Conservation (phyloP, 2,329 filamentous ascomycete genomes). For the Ophiostoma sp. region DNA sequence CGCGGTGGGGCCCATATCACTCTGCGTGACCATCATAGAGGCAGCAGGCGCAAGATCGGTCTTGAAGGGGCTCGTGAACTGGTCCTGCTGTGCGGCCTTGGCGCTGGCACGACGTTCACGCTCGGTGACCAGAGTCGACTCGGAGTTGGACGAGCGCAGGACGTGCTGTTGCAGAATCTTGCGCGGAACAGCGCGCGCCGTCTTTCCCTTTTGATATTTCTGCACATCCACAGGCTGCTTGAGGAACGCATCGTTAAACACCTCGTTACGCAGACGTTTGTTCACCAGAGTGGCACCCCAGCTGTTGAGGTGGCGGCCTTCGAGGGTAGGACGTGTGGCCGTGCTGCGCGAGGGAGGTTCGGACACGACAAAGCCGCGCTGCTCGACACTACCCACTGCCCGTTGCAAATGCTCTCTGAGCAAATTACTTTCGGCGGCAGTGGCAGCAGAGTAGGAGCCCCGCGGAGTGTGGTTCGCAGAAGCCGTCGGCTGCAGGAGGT, state of each 20-base stretch:
- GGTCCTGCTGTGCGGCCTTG: not conserved
- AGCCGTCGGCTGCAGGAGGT: conserved; percentile 66
- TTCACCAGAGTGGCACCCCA: conserved; percentile 96
- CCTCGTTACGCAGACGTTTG: conserved; percentile 81
- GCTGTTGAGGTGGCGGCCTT: conserved; percentile 61
- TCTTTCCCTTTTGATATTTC: conserved; percentile 68
- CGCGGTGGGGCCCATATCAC: conserved; percentile 22
- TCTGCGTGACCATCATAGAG: conserved; percentile 23
- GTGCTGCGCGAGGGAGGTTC: not conserved
- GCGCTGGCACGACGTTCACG: conserved; percentile 20
- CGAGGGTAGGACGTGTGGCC: conserved; percentile 45
- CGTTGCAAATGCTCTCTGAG: conserved; percentile 12
- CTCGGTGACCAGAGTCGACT: conserved; percentile 40
- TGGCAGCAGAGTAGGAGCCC: conserved; percentile 18
- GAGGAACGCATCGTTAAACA: conserved; percentile 87
- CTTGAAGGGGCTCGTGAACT: not conserved
- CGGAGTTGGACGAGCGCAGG: conserved; percentile 48
- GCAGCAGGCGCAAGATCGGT: not conserved
- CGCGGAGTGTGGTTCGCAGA: conserved; percentile 27
- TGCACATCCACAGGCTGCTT: conserved; percentile 81
- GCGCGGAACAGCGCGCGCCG: conserved; percentile 63
- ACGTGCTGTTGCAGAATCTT: conserved; percentile 47
- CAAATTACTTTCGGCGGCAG: not conserved
- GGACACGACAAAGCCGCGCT: not conserved
- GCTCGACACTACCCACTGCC: conserved; percentile 11